A percentile compares a stretch with the other conserved stretches of the same genome.
Evolutionary conservation across 768 basidiomycete genomes (phyloP).

Genomic region (Steccherinum ochraceum): DNA sequence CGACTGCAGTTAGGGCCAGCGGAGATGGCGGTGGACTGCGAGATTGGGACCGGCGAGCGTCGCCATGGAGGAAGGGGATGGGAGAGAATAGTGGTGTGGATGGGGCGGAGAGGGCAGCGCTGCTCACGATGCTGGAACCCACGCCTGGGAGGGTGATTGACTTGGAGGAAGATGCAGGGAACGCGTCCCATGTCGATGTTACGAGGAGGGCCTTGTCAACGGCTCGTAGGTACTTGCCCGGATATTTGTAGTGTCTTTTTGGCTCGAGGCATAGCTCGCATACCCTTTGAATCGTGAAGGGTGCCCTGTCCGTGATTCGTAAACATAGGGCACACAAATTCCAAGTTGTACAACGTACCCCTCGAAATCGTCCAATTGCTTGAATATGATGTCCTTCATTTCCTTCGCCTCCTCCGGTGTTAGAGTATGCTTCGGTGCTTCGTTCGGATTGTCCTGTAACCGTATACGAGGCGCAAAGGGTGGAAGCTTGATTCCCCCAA

Average conservation of each 20-base stretch:
- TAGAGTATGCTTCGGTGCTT: constrained; percentile 54
- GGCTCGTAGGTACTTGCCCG: constrained; percentile 87
- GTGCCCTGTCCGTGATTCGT: constrained; percentile 36
- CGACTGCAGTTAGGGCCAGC: constrained; percentile 40
- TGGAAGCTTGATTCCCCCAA: constrained; percentile 62
- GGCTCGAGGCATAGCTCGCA: constrained; percentile 76
- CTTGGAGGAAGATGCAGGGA: constrained; percentile 44
- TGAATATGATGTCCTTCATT: constrained; percentile 49
- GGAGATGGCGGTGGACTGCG: constrained; percentile 78
- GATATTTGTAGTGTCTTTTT: constrained; percentile 60
- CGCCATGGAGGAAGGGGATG: constrained; percentile 81
- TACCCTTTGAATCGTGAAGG: constrained; percentile 87
- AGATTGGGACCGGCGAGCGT: constrained; percentile 74
- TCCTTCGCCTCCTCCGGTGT: constrained; percentile 53
- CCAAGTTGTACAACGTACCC: constrained; percentile 37
- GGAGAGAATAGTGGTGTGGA: constrained; percentile 82
- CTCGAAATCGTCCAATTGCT: constrained; percentile 69
- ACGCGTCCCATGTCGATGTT: constrained; percentile 72
- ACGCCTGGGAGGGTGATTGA: constrained; percentile 18
- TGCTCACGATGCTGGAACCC: constrained; percentile 33
- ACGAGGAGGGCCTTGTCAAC: constrained; percentile 79
- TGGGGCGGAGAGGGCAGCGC: constrained; percentile 50
- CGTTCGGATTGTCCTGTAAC: constrained; percentile 42
- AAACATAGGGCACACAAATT: not conserved
- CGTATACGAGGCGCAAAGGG: constrained; percentile 63